Percentiles rank a stretch among this genome's conserved stretches.
Evolutionary conservation across 306 rosid genomes (phyloP).

Genomic region (Glycine latifolia): DNA sequence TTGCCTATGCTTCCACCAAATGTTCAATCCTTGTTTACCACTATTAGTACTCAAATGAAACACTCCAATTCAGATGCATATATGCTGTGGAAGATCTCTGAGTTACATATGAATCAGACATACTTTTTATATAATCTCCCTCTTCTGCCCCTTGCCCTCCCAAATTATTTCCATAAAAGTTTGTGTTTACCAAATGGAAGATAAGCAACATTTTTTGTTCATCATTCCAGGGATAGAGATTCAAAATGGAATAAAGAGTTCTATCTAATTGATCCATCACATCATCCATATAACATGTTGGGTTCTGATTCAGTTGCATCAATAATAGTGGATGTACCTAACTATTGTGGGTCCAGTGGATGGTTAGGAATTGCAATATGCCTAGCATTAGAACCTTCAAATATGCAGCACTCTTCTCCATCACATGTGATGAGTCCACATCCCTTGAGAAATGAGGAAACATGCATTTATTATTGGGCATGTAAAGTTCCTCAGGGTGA

Average conservation of each 20-base stretch:
- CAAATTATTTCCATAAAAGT: constrained; percentile 18
- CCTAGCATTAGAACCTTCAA: constrained; percentile 29
- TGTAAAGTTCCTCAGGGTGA: constrained; percentile 29
- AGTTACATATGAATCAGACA: background rate
- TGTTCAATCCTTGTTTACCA: background rate
- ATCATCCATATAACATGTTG: constrained; percentile 25
- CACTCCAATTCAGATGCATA: constrained; percentile 16
- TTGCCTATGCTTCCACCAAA: constrained; percentile 41
- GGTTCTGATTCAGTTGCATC: constrained; percentile 4
- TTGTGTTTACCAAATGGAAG: constrained; percentile 22
- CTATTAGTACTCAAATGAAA: background rate
- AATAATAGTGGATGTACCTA: constrained; percentile 20
- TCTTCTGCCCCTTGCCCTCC: background rate
- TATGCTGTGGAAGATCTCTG: constrained; percentile 21
- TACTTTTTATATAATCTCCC: background rate
- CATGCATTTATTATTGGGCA: constrained; percentile 11
- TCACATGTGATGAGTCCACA: background rate
- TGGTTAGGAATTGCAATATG: constrained; percentile 36
- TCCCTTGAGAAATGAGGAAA: background rate
- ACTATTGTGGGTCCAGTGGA: constrained; percentile 1
- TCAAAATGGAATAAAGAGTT: constrained; percentile 25
- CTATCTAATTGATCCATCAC: background rate
- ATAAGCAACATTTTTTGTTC: background rate
- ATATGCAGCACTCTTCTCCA: background rate
- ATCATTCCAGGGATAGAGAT: constrained; percentile 22